These are phyloP conservation scores for Candida lessepsii DNA, from an alignment of 805 yeast genomes.

Conservation along the genomic window DNA sequence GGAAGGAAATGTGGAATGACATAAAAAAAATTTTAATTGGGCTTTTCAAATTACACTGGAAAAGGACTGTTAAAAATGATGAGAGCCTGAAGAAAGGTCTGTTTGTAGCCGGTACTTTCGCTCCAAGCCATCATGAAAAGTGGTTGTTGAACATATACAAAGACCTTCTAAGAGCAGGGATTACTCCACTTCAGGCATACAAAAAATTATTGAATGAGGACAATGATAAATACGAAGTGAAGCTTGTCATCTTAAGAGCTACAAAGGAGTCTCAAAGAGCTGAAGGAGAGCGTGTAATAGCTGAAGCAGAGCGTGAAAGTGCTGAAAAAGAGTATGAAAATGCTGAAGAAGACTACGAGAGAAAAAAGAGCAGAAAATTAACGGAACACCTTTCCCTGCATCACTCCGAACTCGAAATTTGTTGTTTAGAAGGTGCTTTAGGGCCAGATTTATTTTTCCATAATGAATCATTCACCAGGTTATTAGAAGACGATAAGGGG, in stretches of 20 bases:
- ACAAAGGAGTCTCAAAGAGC: background rate
- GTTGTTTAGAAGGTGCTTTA: background rate
- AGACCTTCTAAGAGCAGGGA: background rate
- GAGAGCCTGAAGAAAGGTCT: slow-evolving; percentile 2
- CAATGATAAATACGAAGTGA: background rate
- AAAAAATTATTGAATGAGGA: background rate
- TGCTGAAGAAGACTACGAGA: background rate
- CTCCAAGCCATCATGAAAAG: background rate
- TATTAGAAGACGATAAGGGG: slow-evolving; percentile 1
- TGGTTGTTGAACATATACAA: background rate
- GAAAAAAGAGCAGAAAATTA: background rate
- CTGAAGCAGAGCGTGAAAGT: background rate
- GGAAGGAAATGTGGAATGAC: background rate
- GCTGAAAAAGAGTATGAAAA: background rate
- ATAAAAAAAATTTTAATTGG: background rate
- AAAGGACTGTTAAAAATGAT: background rate
- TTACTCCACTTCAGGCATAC: background rate
- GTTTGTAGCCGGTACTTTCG: background rate
- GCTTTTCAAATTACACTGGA: background rate
- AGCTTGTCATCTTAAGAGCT: background rate
- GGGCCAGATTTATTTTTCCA: background rate
- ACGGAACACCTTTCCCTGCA: background rate
- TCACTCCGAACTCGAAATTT: background rate
- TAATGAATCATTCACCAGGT: slow-evolving; percentile 3
- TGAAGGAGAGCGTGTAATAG: background rate